These are phyloP conservation scores for Fusarium longipes DNA, from an alignment of 2,329 filamentous ascomycete genomes.

Conservation along the genomic window DNA sequence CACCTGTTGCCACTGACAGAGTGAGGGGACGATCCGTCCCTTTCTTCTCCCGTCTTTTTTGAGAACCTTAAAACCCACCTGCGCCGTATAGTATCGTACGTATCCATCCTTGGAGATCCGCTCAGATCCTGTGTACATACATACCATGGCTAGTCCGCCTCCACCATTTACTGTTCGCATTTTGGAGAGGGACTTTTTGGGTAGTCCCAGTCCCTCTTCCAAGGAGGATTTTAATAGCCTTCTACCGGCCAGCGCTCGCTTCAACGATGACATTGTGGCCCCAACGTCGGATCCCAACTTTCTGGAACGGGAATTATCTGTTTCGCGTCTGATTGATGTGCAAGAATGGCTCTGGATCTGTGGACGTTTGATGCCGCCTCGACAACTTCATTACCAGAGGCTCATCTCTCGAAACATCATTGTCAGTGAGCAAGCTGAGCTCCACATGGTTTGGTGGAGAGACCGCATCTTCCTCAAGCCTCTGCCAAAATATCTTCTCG, in stretches of 20 bases:
- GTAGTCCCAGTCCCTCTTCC: background rate
- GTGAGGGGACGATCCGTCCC: background rate
- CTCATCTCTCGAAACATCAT: constrained; percentile 50
- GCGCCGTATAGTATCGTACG: no score
- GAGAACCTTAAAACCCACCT: background rate
- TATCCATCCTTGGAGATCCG: background rate
- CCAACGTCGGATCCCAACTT: constrained; percentile 33
- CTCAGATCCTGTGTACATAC: background rate
- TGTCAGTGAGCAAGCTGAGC: constrained; percentile 53
- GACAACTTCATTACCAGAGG: constrained; percentile 53
- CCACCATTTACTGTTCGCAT: constrained; percentile 27
- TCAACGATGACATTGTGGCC: constrained; percentile 29
- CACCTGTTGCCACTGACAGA: background rate
- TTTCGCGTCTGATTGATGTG: constrained; percentile 31
- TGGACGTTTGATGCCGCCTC: constrained; percentile 50
- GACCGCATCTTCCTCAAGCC: constrained; percentile 55
- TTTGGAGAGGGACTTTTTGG: constrained; percentile 7
- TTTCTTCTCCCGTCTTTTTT: background rate
- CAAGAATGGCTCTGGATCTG: constrained; percentile 40
- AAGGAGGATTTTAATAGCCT: constrained; percentile 10
- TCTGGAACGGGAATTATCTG: constrained; percentile 28
- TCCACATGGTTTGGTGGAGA: constrained; percentile 56
- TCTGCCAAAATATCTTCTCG: constrained; percentile 55
- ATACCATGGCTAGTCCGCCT: constrained; percentile 17
- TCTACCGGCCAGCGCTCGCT: constrained; percentile 26